Base-by-base conservation (phyloP, 768 basidiomycete genomes). In the Agaricus bisporus region DNA sequence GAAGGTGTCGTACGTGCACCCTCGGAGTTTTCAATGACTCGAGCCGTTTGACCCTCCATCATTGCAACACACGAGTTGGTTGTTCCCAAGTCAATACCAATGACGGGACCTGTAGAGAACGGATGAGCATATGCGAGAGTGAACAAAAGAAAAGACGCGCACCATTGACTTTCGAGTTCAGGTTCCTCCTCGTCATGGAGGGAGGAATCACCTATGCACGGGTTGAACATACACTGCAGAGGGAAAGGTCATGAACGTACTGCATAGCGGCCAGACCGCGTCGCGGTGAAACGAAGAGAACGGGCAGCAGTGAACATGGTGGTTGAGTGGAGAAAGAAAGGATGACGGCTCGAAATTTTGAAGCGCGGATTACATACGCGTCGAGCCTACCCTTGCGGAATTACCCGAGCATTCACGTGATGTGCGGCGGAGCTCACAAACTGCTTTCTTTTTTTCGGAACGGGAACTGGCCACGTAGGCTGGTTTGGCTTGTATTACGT, bases 1-100 rank as follows among this genome's bases (percentile, higher is more conserved):
- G 97, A 99, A 2, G 97, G 97, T 14, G 97, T 99, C 58, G 97
- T 98, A 61, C 97, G 85, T 54, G 89, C 90, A 76, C 97, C 95
- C 76, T 98, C 95, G 5, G 95, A 76, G 76, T 98, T 98, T 74
- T 98, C 97, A 61, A 99, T 88, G 59, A 98, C 95, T 60, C 91
- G 88, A 47, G 95, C 82, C 35, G 85, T 87, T 75, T 95, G 86
- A 61, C 92, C 95, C 75, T 98, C 95, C 91, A 95, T 97, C 57
- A 97, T 80, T 46, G 88, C 84, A 54, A 94, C 91, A 69, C 90
- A 93, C 46, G 91, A 93, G 70, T 91, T 91, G 28, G 91, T 92
- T 37, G 90, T 92, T 38, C 93, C 95, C 76, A 98, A 78, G 75
- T 98, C 95, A 76, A 98, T 98, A 76, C 95, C 92, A 69, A 95